Base-by-base conservation (phyloP, 2,329 filamentous ascomycete genomes). In the Neoscytalidium dimidiatum region DNA sequence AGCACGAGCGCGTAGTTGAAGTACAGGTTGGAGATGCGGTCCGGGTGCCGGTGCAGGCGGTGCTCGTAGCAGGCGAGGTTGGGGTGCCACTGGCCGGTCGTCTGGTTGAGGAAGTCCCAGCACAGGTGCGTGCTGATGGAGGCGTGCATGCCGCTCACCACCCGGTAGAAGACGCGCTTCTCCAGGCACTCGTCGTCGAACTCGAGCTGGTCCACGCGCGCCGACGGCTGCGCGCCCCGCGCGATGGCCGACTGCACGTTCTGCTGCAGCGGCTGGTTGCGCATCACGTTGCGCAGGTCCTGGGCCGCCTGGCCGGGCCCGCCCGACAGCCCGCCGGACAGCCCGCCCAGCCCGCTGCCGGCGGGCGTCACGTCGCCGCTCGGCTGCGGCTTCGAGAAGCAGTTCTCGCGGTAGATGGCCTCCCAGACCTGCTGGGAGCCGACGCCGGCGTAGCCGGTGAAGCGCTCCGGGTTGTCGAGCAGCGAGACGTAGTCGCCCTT, bases 1-100 rank as follows among this genome's bases (percentile, higher is more conserved):
- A 94, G 90, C 44, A 99, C 85, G n/a, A 99, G 85, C 0, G 95
- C 95, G 74, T 97, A 99, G 85, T 99, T 98, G 83, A 99, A 99
- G 82, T 99, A 99, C 57, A 99, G 85, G 78, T 99, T 99, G 70
- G 94, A 95, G 73, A 99, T 91, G 67, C 94, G 91, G 70, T 99
- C 95, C 0, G 94, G 92, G 75, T 91, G 88, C 23, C 85, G 83
- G 77, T 97, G 92, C 17, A 99, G 85, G n/a, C 95, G 88, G 35
- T 88, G 82, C 74, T 91, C 88, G 84, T 97, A 99, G 83, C 95
- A 99, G 68, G 88, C 83, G 62, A 96, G 78, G 73, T 99, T 99
- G 26, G 93, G 94, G 57, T 90, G 88, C 95, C 95, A 99, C 78
- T 92, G 81, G 66, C 95, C 95, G 0, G 94, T 97, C 1, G 91